Evolutionary conservation across 306 rosid genomes (phyloP), one percentile per base, ranked within the genome.

Genomic region (Rubus idaeus): DNA sequence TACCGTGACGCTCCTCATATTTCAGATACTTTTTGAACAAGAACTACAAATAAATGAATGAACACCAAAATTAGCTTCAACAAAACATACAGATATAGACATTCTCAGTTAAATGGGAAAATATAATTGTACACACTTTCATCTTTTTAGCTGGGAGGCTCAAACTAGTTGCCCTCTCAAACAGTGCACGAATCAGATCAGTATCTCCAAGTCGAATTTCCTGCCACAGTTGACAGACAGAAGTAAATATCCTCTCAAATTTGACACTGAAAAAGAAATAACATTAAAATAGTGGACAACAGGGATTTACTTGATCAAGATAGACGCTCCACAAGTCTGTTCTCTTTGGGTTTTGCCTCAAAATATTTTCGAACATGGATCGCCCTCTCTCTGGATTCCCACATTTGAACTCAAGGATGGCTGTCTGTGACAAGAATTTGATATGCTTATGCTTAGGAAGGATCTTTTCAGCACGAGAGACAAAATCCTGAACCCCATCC

Each of bases 301-400:
- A 50, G 56, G 37, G 47, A 69, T 74, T 78, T 92, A 92, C 98
- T 82, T 95, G 99, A 87, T 95, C 99, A 70, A 95, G 91, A 88
- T 95, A 95, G 69, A 95, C 70, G 77, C 96, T 92, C 99, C 99
- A 92, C 64, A 90, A 76, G 81, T 92, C 97, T 30, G 94, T 92
- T 83, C 92, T 88, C 88, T 89, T 92, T 0, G 97, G 97, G 70
- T 95, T 86, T 71, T 95, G 92, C 69, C 89, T 85, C 78, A 95
- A 73, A 70, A 92, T 81, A 81, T 88, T 88, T 91, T 95, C 99
- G 78, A 95, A 90, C 91, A 90, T 71, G 77, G 99, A 85, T 35
- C 97, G 90, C 16, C 96, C 99, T 80, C 92, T 78, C 73, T 92
- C 97, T 41, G 97, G 94, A 77, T 88, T 89, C 60, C 97, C 99